Conservation (phyloP, 2,329 filamentous ascomycete genomes). For the Colletotrichum sp. region DNA sequence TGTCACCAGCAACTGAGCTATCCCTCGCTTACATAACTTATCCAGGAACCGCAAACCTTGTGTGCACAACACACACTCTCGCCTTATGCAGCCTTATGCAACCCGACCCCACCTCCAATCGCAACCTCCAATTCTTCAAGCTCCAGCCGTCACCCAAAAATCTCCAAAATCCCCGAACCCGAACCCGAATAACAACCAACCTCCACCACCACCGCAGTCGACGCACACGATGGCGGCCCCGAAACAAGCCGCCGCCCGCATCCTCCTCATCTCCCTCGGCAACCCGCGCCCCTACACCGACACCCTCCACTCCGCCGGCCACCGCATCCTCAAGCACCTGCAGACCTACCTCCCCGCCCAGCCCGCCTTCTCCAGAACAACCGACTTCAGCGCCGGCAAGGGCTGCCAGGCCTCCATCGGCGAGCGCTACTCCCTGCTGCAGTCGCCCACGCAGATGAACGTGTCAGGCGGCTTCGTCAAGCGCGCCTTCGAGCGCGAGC, state of each 20-base stretch:
- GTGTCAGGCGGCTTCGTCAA: slow-evolving; percentile 72
- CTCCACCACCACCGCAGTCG: not conserved
- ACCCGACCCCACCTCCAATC: not conserved
- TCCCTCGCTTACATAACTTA: not conserved
- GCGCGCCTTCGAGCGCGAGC: slow-evolving; percentile 63
- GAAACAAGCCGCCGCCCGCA: slow-evolving; percentile 40
- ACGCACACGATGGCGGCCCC: slow-evolving; percentile 22
- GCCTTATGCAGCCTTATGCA: not conserved
- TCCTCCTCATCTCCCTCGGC: slow-evolving; percentile 86
- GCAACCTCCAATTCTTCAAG: not conserved
- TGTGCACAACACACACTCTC: not conserved
- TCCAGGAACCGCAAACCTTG: not conserved
- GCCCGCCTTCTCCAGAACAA: slow-evolving; percentile 50
- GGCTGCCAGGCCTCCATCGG: slow-evolving; percentile 54
- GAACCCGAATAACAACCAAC: not conserved
- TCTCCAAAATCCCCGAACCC: not conserved
- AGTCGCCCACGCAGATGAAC: slow-evolving; percentile 86
- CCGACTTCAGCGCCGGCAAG: slow-evolving; percentile 48
- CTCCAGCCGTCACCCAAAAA: not conserved
- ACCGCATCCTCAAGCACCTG: slow-evolving; percentile 73
- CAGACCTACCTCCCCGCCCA: slow-evolving; percentile 52
- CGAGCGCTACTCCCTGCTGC: slow-evolving; percentile 69
- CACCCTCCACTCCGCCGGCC: slow-evolving; percentile 87
- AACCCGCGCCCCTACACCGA: slow-evolving; percentile 79
- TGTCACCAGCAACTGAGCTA: not conserved